Evolutionary conservation across 2,329 filamentous ascomycete species (phyloP), one percentile per base, ranked within the genome.

Genomic region (Paracorniculantispora psalliotae): DNA sequence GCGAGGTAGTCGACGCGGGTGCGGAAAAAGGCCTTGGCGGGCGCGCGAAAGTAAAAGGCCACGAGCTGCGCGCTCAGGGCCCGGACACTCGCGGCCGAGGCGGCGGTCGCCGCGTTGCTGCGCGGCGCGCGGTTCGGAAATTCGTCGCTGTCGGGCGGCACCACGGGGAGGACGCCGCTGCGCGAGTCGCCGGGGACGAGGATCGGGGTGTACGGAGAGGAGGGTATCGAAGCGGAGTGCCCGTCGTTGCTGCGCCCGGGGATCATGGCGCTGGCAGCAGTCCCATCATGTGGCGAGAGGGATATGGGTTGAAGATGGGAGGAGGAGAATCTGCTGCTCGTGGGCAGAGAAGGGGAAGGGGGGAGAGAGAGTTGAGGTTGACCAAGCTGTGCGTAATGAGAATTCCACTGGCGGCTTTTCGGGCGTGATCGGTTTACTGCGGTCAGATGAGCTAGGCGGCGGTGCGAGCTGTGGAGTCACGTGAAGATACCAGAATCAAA

Each of bases 1-100:
- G 81, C 81, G 19, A 85, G 78, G 65, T 92, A 96, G 77, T 97
- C 92, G 63, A 97, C 91, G 60, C 92, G 80, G 1, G 90, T 92
- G 62, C 91, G 85, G 75, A 97, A 96, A 71, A 97, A 97, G 17
- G 92, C 90, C 74, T 96, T 96, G 56, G 92, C 89, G 1, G 92
- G 92, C 0, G 91, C 91, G 59, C 92, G 82, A 70, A 96, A 97
- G 75, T 96, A 97, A 67, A 96, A 96, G 25, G 91, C 88, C 57
- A 96, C 83, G 67, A 91, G 80, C 69, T 96, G 89, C 8, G 91
- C 89, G 66, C 88, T 92, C 63, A 96, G 73, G 28, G 92, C 92
- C 49, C 92, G 88, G 63, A 92, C 89, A 43, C 90, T 85, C 23
- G 92, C 92, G 4, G 92, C 92, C 23, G 90, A 92, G n/a, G 90